A percentile compares a stretch with the other conserved stretches of the same genome.
phyloP scores from a whole-genome alignment of 352 stramenopile species.

The Phytophthora sp. region DNA sequence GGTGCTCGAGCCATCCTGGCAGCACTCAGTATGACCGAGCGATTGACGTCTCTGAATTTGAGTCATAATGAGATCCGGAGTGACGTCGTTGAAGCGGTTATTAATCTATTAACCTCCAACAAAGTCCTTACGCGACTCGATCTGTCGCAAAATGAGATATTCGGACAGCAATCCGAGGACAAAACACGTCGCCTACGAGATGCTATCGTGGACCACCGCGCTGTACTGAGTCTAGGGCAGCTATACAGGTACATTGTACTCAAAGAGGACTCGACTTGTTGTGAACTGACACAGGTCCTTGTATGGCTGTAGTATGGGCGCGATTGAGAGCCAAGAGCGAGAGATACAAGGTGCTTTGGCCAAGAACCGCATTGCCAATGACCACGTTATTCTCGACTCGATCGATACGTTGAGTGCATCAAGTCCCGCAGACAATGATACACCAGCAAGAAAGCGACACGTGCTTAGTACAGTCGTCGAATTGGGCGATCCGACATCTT shows the following conservation, averaged over 20 bases:
- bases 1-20: constrained; percentile 29
- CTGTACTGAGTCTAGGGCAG: constrained; percentile 19
- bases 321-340: constrained; percentile 10
- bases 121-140: constrained; percentile 41
- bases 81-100: constrained; percentile 25
- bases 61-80: constrained; percentile 45
- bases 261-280: not conserved
- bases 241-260: constrained; percentile 24
- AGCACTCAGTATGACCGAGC: constrained; percentile 32
- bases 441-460: constrained; percentile 11
- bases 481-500: constrained; percentile 1
- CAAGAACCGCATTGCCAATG: constrained; percentile 23
- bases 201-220: constrained; percentile 8
- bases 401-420: constrained; percentile 13
- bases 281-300: not conserved
- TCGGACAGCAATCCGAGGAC: not conserved
- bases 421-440: not conserved
- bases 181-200: not conserved
- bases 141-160: constrained; percentile 35
- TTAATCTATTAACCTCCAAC: constrained; percentile 27
- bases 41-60: constrained; percentile 39
- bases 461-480: constrained; percentile 20
- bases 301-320: constrained; percentile 5
- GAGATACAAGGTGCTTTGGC: constrained; percentile 18
- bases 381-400: constrained; percentile 16